Base-by-base conservation (phyloP, 2,329 filamentous ascomycete species). In the Elsinoe necatrix region DNA sequence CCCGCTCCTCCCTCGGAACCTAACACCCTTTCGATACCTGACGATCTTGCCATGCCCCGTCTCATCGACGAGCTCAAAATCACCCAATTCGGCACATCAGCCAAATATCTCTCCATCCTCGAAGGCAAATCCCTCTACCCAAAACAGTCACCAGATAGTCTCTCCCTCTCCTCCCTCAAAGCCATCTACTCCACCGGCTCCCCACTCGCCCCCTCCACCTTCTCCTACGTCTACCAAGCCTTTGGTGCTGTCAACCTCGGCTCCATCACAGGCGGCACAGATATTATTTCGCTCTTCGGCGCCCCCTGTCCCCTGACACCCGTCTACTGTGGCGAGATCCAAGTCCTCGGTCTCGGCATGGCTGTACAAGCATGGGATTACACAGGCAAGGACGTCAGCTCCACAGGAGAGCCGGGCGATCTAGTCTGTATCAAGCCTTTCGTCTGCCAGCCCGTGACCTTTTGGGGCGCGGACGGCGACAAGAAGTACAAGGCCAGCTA, bases 101-200 rank as follows among this genome's bases (percentile, higher is more conserved):
- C 93, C 2, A 92, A 95, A 63, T 98, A 96, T 67, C 84, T 98
- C 12, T 92, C 87, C 0, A 79, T 95, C 3, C 80, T 98, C 7
- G 93, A 98, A 69, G 87, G 95, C 61, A 87, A 87, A 61, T 75
- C 75, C 18, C 70, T 89, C 42, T 75, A 78, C 52, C 87, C 87
- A 0, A 69, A 64, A 18, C 59, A 66, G 4, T 72, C 73, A 25
- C 37, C 39, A 1, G 71, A 83, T 11, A 77, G 83, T 58, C 78
- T 92, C 21, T 77, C 78, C 0, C 62, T 78, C 18, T 64, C 67
- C 9, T 76, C 77, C 1, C 76, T 98, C 12, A 81, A 86, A 68
- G 89, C 90, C 3, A 89, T 98, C 59, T 97, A 96, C 75, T 95
- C 89, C 18, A 97, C 92, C 1, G 93, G 91, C 29, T 95, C 90